phyloP scores from a whole-genome alignment of 140 eudicot genomes.

The Anethum foeniculum region DNA sequence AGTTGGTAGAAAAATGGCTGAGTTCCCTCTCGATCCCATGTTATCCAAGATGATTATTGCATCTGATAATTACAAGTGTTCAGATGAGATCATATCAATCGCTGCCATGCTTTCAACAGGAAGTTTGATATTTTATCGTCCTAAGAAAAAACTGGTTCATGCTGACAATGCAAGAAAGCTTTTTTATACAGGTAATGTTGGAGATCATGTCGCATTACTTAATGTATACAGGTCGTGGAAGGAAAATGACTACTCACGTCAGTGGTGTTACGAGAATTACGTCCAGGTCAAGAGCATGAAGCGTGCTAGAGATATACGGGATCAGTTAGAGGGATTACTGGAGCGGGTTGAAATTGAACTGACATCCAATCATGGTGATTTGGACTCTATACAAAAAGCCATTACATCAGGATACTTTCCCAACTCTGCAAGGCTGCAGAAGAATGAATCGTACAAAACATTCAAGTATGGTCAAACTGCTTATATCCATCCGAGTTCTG shows the following conservation, averaged over 20 bases:
- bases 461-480: slow-evolving; percentile 61
- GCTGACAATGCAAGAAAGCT: slow-evolving; percentile 2
- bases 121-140: slow-evolving; percentile 3
- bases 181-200: background rate
- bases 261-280: background rate
- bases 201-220: background rate
- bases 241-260: background rate
- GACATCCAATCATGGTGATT: slow-evolving; percentile 43
- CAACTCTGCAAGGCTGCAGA: slow-evolving; percentile 66
- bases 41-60: slow-evolving; percentile 7
- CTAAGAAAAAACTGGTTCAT: background rate
- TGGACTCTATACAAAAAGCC: slow-evolving; percentile 56
- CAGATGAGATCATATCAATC: background rate
- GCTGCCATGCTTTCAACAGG: slow-evolving; percentile 2
- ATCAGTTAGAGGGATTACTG: slow-evolving; percentile 59
- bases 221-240: background rate
- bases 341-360: slow-evolving; percentile 67
- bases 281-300: slow-evolving; percentile 67
- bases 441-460: slow-evolving; percentile 50
- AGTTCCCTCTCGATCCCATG: slow-evolving; percentile 4
- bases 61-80: background rate
- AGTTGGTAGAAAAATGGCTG: slow-evolving; percentile 2
- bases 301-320: slow-evolving; percentile 72
- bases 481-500: slow-evolving; percentile 74
- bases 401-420: slow-evolving; percentile 69